A percentile compares a stretch with the other conserved stretches of the same genome.
These are phyloP conservation scores for Mixia osmundae DNA, from an alignment of 1,284 basidiomycete species.

Conservation along the genomic window DNA sequence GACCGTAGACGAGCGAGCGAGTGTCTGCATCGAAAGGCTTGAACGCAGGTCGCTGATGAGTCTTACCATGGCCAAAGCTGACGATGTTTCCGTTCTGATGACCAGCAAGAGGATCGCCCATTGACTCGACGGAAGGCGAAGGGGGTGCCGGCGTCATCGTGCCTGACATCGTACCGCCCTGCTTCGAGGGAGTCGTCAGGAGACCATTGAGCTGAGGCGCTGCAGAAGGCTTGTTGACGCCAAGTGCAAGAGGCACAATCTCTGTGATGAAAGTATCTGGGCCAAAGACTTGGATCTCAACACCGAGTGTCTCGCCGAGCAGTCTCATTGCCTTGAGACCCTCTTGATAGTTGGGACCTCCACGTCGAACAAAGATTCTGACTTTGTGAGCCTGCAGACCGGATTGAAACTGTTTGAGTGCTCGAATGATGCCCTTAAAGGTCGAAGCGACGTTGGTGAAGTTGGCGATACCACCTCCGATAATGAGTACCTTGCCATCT, in stretches of 20 bases:
- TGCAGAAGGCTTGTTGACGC: slow-evolving; percentile 30
- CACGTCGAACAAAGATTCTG: slow-evolving; percentile 88
- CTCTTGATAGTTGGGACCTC: slow-evolving; percentile 98
- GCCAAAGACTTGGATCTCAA: slow-evolving; percentile 89
- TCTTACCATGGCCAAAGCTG: slow-evolving; percentile 50
- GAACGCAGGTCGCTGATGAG: slow-evolving; percentile 44
- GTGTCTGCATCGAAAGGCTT: slow-evolving; percentile 78
- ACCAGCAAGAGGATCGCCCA: background rate
- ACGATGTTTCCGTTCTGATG: slow-evolving; percentile 10
- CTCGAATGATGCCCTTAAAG: slow-evolving; percentile 98
- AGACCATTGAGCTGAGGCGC: slow-evolving; percentile 7
- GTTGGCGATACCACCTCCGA: slow-evolving; percentile 99
- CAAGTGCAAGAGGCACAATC: slow-evolving; percentile 91
- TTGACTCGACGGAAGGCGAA: slow-evolving; percentile 6
- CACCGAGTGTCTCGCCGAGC: slow-evolving; percentile 88
- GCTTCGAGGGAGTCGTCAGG: slow-evolving; percentile 20
- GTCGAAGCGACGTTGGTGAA: slow-evolving; percentile 98
- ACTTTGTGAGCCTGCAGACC: slow-evolving; percentile 62
- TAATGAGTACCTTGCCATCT: slow-evolving; percentile 94
- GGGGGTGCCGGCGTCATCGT: slow-evolving; percentile 8
- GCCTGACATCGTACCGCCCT: slow-evolving; percentile 17
- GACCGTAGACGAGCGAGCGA: slow-evolving; percentile 88
- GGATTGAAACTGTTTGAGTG: slow-evolving; percentile 78
- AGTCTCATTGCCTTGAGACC: slow-evolving; percentile 97
- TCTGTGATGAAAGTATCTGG: slow-evolving; percentile 97